Evolutionary conservation across 2,329 filamentous ascomycete species (phyloP).

Genomic region (Scedosporium dehoogii): DNA sequence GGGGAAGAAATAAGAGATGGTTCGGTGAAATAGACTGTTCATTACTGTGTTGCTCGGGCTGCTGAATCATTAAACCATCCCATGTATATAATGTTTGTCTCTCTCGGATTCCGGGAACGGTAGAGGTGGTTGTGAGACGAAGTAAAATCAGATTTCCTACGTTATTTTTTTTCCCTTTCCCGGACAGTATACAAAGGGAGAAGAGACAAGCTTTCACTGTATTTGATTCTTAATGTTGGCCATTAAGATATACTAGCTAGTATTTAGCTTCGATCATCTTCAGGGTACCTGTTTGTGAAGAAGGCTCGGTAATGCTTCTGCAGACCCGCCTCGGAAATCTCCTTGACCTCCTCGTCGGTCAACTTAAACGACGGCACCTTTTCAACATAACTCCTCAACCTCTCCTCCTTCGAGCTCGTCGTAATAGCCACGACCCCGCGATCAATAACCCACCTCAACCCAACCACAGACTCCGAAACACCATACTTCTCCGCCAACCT

Average conservation of each 20-base stretch:
- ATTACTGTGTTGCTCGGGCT: constrained; percentile 1
- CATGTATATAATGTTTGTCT: constrained; percentile 8
- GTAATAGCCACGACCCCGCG: constrained; percentile 49
- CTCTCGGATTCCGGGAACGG: constrained; percentile 2
- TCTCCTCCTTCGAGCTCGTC: constrained; percentile 47
- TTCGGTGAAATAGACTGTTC: constrained; percentile 2
- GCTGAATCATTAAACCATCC: not conserved
- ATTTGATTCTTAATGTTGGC: not conserved
- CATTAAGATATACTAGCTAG: not conserved
- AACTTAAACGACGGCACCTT: constrained; percentile 46
- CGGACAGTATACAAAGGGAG: not conserved
- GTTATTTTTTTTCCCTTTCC: not conserved
- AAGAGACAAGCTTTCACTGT: not conserved
- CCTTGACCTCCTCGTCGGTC: constrained; percentile 45
- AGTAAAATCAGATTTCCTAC: not conserved
- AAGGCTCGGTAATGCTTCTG: constrained; percentile 53
- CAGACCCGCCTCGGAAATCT: constrained; percentile 44
- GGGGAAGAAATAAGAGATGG: not conserved
- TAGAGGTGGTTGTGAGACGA: not conserved
- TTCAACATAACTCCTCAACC: constrained; percentile 45
- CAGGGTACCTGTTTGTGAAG: constrained; percentile 43
- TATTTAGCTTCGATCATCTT: constrained; percentile 36
- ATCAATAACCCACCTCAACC: constrained; percentile 50
- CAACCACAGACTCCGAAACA: constrained; percentile 44
- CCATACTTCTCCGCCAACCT: constrained; percentile 47